Evolutionary conservation across 371 early-diverging fungal genomes (phyloP), one percentile per base, ranked within the genome.

Genomic region (Mucor circinelloides): DNA sequence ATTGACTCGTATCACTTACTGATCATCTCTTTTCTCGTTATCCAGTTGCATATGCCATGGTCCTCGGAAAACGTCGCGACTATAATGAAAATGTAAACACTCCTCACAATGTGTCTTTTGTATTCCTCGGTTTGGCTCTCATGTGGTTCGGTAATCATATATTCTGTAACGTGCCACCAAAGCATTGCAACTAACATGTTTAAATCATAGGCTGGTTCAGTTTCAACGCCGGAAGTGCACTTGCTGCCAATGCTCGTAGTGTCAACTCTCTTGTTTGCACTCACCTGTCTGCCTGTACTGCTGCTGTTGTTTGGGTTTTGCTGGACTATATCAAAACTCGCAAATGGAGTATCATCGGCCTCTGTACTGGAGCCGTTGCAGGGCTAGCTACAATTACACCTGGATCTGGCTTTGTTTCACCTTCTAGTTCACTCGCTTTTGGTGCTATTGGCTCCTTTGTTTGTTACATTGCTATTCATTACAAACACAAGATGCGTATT

Each of bases 331-430:
- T 85, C 32, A 73, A 80, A 66, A 74, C 82, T 36, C 78, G 80
- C 64, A 90, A 90, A 79, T 80, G 89, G 67, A 90, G 93, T 10
- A 86, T 89, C 63, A 85, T 95, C 23, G 94, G 93, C 17, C 87
- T 92, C 66, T 94, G 94, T 81, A 88, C 91, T 1, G 95, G 95
- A 31, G 94, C 91, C 3, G 89, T 93, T 6, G 89, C 90, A 13
- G 95, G 92, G 17, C 78, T 94, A 38, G 94, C 91, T 7, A 89
- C 86, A 15, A 86, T 93, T 67, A 94, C 95, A 7, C 95, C 95
- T 0, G 91, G 86, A 0, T 85, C 89, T 46, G 93, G 93, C n/a
- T 90, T 81, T 60, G 91, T 93, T 17, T 80, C 84, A 13, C 88
- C 91, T 12, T 85, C 88, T 73, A 85, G 89, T 15, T 81, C 91